Base-by-base conservation (phyloP, 2,329 filamentous ascomycete genomes). In the Fusarium sp. region DNA sequence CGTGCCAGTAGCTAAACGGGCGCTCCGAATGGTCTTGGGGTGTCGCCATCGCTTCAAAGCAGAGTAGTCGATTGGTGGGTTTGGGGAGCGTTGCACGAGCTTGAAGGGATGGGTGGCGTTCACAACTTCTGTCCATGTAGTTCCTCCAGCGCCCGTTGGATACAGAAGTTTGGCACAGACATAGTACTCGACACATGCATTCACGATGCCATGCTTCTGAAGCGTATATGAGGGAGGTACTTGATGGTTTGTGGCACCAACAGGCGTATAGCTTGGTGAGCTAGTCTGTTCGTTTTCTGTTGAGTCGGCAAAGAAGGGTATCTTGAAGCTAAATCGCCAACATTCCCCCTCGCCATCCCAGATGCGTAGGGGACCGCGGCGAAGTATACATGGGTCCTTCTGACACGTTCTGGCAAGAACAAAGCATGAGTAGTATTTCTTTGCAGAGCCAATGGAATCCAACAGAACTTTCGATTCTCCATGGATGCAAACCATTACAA, bases 1-100 rank as follows among this genome's bases (percentile, higher is more conserved):
- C 72, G 76, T 76, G 0, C 76, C 78, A 0, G 80, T 79, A 0
- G 78, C 27, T 0, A 83, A 68, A 6, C 75, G 76, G 12, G 77
- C 70, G 2, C 71, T 75, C 1, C 51, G 57, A 10, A 76, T 30
- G 0, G 7, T 12, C 0, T 56, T 50, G 8, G 7, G n/a, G 13
- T 47, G 42, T 0, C 30, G n/a, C 16, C 34, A 47, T 40, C 7
- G 30, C 3, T 20, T 16, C 0, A 73, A 27, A 0, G 28, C 30
- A 13, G 72, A 74, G 13, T 77, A 65, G 2, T 28, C 25, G n/a
- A 77, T 69, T 1, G 73, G 72, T 1, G 67, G 47, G 0, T 71
- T 32, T 0, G 61, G 60, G 1, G 59, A 63, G 3, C 37, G 3
- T 2, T 48, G 42, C 8, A 57, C 45, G 3, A 79, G 21, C 4